phyloP scores from a whole-genome alignment of 306 rosid species.

The Acacia confusa region DNA sequence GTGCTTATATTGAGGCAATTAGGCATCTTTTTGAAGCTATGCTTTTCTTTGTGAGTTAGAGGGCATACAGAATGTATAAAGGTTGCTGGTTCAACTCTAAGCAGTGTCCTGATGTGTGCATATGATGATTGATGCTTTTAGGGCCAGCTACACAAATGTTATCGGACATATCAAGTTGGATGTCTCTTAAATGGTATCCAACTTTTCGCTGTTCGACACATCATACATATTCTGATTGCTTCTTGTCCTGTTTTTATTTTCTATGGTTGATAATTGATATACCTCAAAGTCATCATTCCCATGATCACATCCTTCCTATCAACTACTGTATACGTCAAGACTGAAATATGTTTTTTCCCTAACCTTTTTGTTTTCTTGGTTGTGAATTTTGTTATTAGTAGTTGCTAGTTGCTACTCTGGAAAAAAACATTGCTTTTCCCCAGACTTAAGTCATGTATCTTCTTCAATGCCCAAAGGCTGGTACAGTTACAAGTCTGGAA shows the following conservation, averaged over 20 bases:
- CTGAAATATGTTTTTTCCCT: background rate
- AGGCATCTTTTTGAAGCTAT: background rate
- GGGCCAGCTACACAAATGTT: conserved; percentile 39
- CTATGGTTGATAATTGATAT: background rate
- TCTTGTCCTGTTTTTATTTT: background rate
- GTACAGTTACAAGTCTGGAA: conserved; percentile 49
- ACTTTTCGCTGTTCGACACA: conserved; percentile 39
- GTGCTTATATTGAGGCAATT: background rate
- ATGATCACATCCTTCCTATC: background rate
- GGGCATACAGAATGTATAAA: background rate
- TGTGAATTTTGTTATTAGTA: background rate
- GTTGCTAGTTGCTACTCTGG: background rate
- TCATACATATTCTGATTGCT: conserved; percentile 6
- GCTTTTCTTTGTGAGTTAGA: background rate
- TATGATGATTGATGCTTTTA: conserved; percentile 23
- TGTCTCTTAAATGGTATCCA: conserved; percentile 29
- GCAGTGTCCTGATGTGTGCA: conserved; percentile 23
- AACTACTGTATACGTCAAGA: background rate
- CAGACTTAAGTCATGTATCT: conserved; percentile 65
- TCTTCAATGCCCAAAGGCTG: conserved; percentile 28
- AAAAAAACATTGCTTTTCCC: conserved; percentile 3
- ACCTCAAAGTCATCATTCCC: background rate
- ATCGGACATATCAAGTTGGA: conserved; percentile 41
- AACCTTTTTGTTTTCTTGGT: background rate
- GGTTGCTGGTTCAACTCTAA: conserved; percentile 37